These are phyloP conservation scores for Aureobasidium mangrovei DNA, from an alignment of 2,329 filamentous ascomycete species.

Conservation along the genomic window DNA sequence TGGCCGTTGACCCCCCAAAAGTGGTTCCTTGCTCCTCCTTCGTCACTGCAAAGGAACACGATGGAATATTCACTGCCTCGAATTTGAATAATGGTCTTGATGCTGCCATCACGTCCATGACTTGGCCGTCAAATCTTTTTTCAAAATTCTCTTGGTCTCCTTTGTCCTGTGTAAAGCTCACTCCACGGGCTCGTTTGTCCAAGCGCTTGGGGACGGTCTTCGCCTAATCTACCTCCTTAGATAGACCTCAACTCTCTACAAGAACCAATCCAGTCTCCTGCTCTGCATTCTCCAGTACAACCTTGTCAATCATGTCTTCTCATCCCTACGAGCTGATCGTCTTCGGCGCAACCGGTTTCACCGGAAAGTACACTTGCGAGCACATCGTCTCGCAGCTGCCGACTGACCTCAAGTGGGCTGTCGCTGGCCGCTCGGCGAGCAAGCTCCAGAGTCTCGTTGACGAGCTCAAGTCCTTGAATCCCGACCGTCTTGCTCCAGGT, in stretches of 20 bases:
- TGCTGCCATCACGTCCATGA: neutral
- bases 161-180: neutral
- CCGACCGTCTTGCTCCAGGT: slow-evolving; percentile 64
- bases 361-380: slow-evolving; percentile 66
- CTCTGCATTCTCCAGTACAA: neutral
- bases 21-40: neutral
- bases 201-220: neutral
- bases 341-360: slow-evolving; percentile 70
- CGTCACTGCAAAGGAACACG: neutral
- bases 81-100: neutral
- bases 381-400: slow-evolving; percentile 64
- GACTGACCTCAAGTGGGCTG: slow-evolving; percentile 74
- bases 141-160: neutral
- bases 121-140: neutral
- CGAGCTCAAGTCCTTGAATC: slow-evolving; percentile 57
- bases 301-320: slow-evolving; percentile 5
- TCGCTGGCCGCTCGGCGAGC: slow-evolving; percentile 69
- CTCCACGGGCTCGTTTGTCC: no score
- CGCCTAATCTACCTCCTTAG: neutral
- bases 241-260: neutral
- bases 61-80: neutral
- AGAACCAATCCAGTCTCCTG: neutral
- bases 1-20: neutral
- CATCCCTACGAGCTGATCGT: slow-evolving; percentile 57
- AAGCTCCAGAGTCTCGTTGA: slow-evolving; percentile 64